phyloP scores from a whole-genome alignment of 2,329 filamentous ascomycete species.

The Ceratocystis huliohia region DNA sequence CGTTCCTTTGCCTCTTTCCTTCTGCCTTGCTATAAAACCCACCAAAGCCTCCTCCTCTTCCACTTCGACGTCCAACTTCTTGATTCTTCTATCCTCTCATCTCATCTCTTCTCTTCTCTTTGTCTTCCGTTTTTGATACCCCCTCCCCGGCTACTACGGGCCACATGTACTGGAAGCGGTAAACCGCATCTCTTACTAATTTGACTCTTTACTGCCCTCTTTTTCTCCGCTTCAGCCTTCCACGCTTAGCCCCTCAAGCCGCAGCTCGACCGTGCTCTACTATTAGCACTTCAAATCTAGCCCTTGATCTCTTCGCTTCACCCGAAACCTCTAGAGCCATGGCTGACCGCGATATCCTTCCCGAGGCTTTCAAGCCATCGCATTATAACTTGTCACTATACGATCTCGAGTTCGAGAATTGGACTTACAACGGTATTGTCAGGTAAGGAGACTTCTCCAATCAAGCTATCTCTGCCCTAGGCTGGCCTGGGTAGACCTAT shows the following conservation, averaged over 20 bases:
- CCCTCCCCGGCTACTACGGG: background rate
- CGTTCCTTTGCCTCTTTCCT: background rate
- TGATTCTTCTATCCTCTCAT: background rate
- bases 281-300: slow-evolving; percentile 24
- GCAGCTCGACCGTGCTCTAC: slow-evolving; percentile 23
- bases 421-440: slow-evolving; percentile 74
- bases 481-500: background rate
- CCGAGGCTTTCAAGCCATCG: slow-evolving; percentile 57
- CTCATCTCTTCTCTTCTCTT: background rate
- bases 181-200: background rate
- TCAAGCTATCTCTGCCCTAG: background rate
- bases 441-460: slow-evolving; percentile 30
- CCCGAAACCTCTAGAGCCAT: slow-evolving; percentile 29
- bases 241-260: slow-evolving; percentile 17
- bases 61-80: background rate
- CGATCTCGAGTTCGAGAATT: slow-evolving; percentile 61
- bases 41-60: background rate
- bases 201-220: background rate
- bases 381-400: slow-evolving; percentile 77
- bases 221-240: slow-evolving; percentile 1
- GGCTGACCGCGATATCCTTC: slow-evolving; percentile 50
- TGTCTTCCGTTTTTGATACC: background rate
- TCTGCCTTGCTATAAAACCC: background rate
- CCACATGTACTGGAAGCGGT: background rate
- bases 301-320: slow-evolving; percentile 22